phyloP scores from a whole-genome alignment of 2,329 filamentous ascomycete species.

The Xylariaceae sp. region DNA sequence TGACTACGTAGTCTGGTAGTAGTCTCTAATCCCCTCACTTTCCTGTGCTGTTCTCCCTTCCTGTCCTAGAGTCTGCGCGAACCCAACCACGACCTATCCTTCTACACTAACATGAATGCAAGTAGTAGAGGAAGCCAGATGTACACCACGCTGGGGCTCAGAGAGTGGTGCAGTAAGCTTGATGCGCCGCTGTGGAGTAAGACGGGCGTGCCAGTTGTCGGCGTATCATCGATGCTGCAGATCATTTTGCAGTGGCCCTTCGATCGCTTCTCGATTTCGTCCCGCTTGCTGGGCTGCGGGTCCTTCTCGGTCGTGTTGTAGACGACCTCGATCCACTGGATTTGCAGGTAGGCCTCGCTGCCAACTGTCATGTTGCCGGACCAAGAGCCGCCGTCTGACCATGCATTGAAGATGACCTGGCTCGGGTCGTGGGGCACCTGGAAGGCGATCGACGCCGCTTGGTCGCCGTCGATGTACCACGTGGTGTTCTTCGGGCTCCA shows the following conservation, averaged over 20 bases:
- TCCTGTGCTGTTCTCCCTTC: neutral
- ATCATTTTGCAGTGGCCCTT: constrained; percentile 25
- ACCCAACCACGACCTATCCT: neutral
- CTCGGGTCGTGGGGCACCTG: constrained; percentile 50
- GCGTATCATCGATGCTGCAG: constrained; percentile 35
- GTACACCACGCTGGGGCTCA: constrained; percentile 17
- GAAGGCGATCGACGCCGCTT: constrained; percentile 49
- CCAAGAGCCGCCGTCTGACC: constrained; percentile 57
- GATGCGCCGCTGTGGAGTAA: constrained; percentile 29
- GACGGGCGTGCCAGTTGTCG: constrained; percentile 37
- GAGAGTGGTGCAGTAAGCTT: constrained; percentile 18
- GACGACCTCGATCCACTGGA: constrained; percentile 59
- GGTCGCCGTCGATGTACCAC: constrained; percentile 51
- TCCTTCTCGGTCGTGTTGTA: constrained; percentile 40
- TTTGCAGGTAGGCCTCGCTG: constrained; percentile 49
- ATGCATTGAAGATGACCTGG: constrained; percentile 53
- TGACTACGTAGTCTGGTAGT: neutral
- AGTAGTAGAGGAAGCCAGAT: constrained; percentile 25
- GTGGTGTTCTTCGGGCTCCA: constrained; percentile 50
- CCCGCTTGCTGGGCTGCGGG: constrained; percentile 12
- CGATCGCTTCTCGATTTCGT: constrained; percentile 16
- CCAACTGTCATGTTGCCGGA: constrained; percentile 52
- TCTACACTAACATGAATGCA: constrained; percentile 14
- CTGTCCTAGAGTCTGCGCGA: neutral
- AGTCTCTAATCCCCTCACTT: neutral